Conservation (phyloP, 2,329 filamentous ascomycete species). For the Alternaria triticimaculans region DNA sequence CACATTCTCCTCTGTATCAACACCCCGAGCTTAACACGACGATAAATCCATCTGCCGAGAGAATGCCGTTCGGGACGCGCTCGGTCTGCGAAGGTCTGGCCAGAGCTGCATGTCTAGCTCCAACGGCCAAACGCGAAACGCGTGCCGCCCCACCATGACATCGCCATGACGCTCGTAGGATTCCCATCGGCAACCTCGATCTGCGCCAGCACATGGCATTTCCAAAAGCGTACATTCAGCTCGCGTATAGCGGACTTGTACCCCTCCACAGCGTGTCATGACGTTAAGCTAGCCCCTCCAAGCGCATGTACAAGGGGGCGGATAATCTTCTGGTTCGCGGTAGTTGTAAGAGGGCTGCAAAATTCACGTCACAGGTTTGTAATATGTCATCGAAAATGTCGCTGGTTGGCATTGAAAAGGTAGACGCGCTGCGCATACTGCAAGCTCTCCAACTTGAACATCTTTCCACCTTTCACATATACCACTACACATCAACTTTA, state of each 20-base stretch:
- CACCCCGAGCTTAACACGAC: conserved; percentile 2
- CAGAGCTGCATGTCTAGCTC: conserved; percentile 15
- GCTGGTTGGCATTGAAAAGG: conserved; percentile 19
- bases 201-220: conserved; percentile 25
- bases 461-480: not conserved
- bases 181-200: conserved; percentile 22
- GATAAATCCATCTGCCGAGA: conserved; percentile 1
- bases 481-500: conserved; percentile 7
- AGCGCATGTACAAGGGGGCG: conserved; percentile 35
- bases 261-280: conserved; percentile 36
- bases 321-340: conserved; percentile 21
- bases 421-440: conserved; percentile 8
- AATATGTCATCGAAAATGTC: conserved; percentile 33
- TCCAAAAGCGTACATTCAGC: conserved; percentile 2
- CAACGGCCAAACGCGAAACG: conserved; percentile 16
- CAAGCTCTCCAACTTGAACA: not conserved
- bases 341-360: conserved; percentile 25
- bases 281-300: conserved; percentile 34
- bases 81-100: conserved; percentile 8
- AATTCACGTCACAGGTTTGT: conserved; percentile 17
- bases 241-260: conserved; percentile 20
- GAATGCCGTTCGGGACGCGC: conserved; percentile 4
- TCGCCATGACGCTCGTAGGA: conserved; percentile 35
- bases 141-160: conserved; percentile 31
- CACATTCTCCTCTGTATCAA: not conserved